Conservation (phyloP, 345 rosid genomes). For the Murraya koenigii region DNA sequence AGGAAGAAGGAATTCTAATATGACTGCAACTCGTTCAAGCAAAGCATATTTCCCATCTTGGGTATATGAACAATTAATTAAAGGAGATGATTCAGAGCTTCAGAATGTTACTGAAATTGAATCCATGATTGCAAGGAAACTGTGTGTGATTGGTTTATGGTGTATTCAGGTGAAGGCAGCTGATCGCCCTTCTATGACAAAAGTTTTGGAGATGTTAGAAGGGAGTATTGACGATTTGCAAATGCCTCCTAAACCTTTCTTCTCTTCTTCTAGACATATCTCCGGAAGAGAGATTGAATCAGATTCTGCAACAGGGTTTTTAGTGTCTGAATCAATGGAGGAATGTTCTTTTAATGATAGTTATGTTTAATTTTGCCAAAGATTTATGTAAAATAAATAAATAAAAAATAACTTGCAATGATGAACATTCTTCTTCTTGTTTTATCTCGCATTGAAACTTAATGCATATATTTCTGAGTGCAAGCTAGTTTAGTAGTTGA, state of each 20-base stretch:
- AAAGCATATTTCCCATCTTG: conserved; percentile 16
- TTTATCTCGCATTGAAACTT: too few relatives aligned
- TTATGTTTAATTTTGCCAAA: not conserved
- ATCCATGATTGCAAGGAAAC: conserved; percentile 24
- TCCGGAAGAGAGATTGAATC: not conserved
- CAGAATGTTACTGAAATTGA: conserved; percentile 16
- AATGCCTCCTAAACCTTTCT: conserved; percentile 32
- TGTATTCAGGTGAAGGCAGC: conserved; percentile 32
- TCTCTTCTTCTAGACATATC: conserved; percentile 18
- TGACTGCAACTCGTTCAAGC: conserved; percentile 6
- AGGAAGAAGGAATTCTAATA: conserved; percentile 1
- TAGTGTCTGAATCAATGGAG: not conserved
- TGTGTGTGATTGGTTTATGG: conserved; percentile 37
- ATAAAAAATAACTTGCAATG: too few relatives aligned
- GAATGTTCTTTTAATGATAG: not conserved
- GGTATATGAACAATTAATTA: conserved; percentile 23
- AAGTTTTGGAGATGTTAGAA: conserved; percentile 37
- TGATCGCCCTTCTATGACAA: conserved; percentile 36
- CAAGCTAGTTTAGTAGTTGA: too few relatives aligned
- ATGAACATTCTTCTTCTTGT: too few relatives aligned
- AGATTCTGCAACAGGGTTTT: not conserved
- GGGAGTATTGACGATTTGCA: conserved; percentile 18
- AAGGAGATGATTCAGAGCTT: conserved; percentile 24
- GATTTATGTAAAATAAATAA: too few relatives aligned
- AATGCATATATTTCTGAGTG: too few relatives aligned